phyloP scores from a whole-genome alignment of 2,329 filamentous ascomycete species.

The Dothideomycetidae sp. region DNA sequence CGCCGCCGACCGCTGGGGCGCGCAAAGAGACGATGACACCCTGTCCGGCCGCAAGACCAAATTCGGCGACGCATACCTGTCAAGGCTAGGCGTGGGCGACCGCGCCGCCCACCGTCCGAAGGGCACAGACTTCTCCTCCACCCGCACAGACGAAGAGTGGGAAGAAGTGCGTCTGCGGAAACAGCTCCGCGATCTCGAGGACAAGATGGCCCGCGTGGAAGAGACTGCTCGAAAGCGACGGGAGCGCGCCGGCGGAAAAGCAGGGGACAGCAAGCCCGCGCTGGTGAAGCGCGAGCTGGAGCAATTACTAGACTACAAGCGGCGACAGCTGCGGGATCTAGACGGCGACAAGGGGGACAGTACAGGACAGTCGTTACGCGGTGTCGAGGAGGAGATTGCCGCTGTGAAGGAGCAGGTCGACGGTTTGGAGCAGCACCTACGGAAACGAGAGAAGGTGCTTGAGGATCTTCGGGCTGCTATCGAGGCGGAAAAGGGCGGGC shows the following conservation, averaged over 20 bases:
- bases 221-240: constrained; percentile 41
- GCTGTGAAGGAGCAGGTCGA: constrained; percentile 92
- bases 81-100: constrained; percentile 62
- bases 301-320: constrained; percentile 89
- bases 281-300: constrained; percentile 90
- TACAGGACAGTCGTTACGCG: constrained; percentile 58
- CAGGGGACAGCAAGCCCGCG: constrained; percentile 68
- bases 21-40: constrained; percentile 64
- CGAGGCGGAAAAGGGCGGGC: constrained; percentile 50
- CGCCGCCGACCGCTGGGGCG: constrained; percentile 62
- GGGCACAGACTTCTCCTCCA: constrained; percentile 79
- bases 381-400: constrained; percentile 70
- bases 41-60: constrained; percentile 83
- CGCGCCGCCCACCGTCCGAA: constrained; percentile 65
- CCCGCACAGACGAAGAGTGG: constrained; percentile 83
- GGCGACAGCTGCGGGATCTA: constrained; percentile 59
- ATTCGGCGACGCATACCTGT: constrained; percentile 94
- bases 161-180: constrained; percentile 92
- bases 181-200: constrained; percentile 76
- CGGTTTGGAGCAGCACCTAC: constrained; percentile 69
- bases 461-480: constrained; percentile 67
- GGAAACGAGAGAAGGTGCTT: constrained; percentile 59
- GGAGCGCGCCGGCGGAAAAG: constrained; percentile 34
- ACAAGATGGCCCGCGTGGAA: constrained; percentile 74
- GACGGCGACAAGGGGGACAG: constrained; percentile 57